These are phyloP conservation scores for Ilex asprella DNA, from an alignment of 257 asterid genomes.

Conservation along the genomic window DNA sequence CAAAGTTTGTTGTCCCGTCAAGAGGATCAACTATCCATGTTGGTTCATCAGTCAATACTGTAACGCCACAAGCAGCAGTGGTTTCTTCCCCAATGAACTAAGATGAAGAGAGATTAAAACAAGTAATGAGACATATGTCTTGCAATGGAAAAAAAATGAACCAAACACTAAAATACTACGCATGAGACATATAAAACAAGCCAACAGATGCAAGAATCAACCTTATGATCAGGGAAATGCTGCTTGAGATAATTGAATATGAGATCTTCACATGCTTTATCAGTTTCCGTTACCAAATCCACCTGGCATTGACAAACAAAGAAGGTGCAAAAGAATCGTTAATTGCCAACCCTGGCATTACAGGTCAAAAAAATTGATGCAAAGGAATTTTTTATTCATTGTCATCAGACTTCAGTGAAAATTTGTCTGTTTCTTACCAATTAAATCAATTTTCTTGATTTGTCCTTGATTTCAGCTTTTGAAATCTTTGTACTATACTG, in stretches of 20 bases:
- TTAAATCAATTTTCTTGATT: too few species aligned
- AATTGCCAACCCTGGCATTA: not conserved
- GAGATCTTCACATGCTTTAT: slow-evolving; percentile 81
- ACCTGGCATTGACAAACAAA: slow-evolving; percentile 40
- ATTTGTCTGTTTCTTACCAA: not conserved
- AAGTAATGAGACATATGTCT: not conserved
- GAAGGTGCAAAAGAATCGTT: not conserved
- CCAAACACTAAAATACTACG: slow-evolving; percentile 3
- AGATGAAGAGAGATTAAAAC: slow-evolving; percentile 1
- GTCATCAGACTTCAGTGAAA: not conserved
- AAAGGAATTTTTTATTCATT: too few species aligned
- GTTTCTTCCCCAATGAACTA: slow-evolving; percentile 98
- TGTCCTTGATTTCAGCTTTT: not conserved
- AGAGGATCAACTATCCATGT: slow-evolving; percentile 98
- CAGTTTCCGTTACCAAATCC: slow-evolving; percentile 96
- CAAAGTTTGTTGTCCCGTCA: slow-evolving; percentile 97
- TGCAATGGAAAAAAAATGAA: not conserved
- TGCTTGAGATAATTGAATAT: slow-evolving; percentile 58
- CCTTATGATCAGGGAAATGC: slow-evolving; percentile 73
- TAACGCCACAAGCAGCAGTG: slow-evolving; percentile 69
- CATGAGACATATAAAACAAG: slow-evolving; percentile 2
- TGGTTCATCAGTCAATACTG: slow-evolving; percentile 81
- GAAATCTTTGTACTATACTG: too few species aligned
- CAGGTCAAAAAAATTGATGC: too few species aligned
- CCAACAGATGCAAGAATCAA: slow-evolving; percentile 13